A percentile compares a stretch with the other conserved stretches of the same genome.
phyloP scores from a whole-genome alignment of 495 filamentous ascomycete species.

The Rhizodiscina lignyota region DNA sequence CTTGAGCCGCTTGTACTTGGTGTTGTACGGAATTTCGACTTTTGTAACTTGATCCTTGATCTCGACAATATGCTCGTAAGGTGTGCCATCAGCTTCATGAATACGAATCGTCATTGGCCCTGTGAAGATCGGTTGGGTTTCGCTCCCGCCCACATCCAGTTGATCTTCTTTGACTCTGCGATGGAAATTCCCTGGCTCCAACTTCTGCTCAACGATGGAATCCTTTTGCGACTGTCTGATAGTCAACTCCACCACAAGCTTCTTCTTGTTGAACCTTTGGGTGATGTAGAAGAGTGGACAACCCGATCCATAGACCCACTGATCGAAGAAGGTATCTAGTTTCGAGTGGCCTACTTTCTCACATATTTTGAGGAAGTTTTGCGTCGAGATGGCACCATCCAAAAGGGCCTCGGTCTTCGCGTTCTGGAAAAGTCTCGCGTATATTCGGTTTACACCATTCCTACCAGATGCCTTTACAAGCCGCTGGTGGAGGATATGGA shows the following conservation, averaged over 20 bases:
- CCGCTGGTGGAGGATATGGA: conserved; percentile 84
- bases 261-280: conserved; percentile 94
- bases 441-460: conserved; percentile 67
- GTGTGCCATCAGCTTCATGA: conserved; percentile 95
- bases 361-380: conserved; percentile 59
- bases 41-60: conserved; percentile 70
- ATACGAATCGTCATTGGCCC: conserved; percentile 88
- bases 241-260: conserved; percentile 82
- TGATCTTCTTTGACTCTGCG: conserved; percentile 65
- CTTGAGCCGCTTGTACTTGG: conserved; percentile 96
- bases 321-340: conserved; percentile 73
- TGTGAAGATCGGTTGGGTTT: conserved; percentile 61
- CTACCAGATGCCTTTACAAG: conserved; percentile 74
- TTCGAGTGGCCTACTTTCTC: conserved; percentile 77
- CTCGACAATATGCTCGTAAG: conserved; percentile 94
- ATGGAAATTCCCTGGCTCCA: conserved; percentile 54
- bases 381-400: conserved; percentile 56
- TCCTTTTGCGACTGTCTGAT: conserved; percentile 64
- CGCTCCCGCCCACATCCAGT: conserved; percentile 50
- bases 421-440: conserved; percentile 63
- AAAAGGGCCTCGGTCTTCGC: conserved; percentile 61
- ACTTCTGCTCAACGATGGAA: conserved; percentile 24
- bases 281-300: conserved; percentile 73
- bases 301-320: conserved; percentile 80
- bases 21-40: conserved; percentile 95